Evolutionary conservation across 306 rosid species (phyloP), one percentile per base, ranked within the genome.

Genomic region (Lagenaria siceraria): DNA sequence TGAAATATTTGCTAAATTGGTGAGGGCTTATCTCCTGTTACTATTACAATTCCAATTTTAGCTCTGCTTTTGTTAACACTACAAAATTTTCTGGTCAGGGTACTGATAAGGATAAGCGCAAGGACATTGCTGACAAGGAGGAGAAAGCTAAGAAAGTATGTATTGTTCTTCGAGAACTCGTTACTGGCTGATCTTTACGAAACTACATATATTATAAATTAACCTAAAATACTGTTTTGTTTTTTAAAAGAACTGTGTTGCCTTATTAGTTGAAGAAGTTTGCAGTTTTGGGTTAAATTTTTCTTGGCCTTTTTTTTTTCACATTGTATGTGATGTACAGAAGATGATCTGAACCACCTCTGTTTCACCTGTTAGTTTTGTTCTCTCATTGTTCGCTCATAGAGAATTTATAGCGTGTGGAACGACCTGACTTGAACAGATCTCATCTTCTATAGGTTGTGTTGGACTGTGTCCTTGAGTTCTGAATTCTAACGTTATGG

Each of bases 41-140:
- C 10, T 33, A 8, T 27, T 1, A 14, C 35, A n/a, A 49, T 14
- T 76, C 18, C 25, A 10, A 9, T 7, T 18, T 60, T 51, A 15
- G 12, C 22, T 36, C 33, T 3, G 18, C 6, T 9, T 65, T 49
- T 7, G 18, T 4, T 80, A 15, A 79, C 35, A 8, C 1, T 7
- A 48, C 6, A 17, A 12, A 27, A 3, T 53, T 74, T 73, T 10
- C 8, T 75, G 66, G 14, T 4, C 64, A 96, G 98, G 92, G 99
- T 58, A 85, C 94, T 83, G 99, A 92, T 51, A 96, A 96, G 86
- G 99, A 96, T 66, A 96, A 85, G 80, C 93, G 91, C 78, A 96
- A 86, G 77, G 99, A 96, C 19, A 89, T 84, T 51, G 80, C 85
- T 75, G 97, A 96, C 42, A 96, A 89, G 85, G 98, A 96, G 74